Percentiles rank a stretch among this genome's conserved stretches.
Conservation (phyloP, 805 yeast species). For the Candida andamanensis region DNA sequence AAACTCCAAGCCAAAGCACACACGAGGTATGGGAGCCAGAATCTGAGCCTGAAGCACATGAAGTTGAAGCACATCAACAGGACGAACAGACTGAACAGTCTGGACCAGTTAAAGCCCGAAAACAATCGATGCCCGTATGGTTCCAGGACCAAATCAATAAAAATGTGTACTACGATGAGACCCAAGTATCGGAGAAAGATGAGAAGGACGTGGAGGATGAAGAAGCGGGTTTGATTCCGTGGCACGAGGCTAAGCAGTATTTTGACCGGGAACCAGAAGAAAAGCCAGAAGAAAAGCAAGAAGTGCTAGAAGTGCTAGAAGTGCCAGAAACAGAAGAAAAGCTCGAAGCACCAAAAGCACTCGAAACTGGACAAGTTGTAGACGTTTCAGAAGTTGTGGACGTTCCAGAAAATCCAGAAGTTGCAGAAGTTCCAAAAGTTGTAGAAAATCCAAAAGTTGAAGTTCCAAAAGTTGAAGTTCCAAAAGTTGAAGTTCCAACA, state of each 20-base stretch:
- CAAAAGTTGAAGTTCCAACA: no score
- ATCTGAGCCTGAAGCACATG: constrained; percentile 2
- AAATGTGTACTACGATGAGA: constrained; percentile 7
- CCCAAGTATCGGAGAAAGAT: constrained; percentile 1
- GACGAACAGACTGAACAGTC: no score
- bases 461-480: no score
- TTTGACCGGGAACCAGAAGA: constrained; percentile 14
- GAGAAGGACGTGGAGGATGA: constrained; percentile 24
- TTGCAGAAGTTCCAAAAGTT: not conserved
- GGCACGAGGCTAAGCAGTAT: constrained; percentile 41
- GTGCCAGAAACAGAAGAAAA: constrained; percentile 1
- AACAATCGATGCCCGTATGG: constrained; percentile 26
- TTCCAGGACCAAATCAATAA: constrained; percentile 15
- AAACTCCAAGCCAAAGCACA: not conserved
- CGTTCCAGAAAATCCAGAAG: not conserved
- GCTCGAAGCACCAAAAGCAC: not conserved
- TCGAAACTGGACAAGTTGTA: not conserved
- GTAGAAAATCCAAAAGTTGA: no score
- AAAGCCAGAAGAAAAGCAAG: constrained; percentile 12
- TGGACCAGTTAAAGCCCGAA: constrained; percentile 4
- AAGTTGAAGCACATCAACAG: constrained; percentile 8
- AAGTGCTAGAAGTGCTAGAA: constrained; percentile 1
- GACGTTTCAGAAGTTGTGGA: not conserved
- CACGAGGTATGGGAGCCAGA: not conserved
- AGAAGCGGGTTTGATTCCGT: constrained; percentile 46